Evolutionary conservation across 495 filamentous ascomycete genomes (phyloP).

Genomic region (Aspergillus ellipticus): DNA sequence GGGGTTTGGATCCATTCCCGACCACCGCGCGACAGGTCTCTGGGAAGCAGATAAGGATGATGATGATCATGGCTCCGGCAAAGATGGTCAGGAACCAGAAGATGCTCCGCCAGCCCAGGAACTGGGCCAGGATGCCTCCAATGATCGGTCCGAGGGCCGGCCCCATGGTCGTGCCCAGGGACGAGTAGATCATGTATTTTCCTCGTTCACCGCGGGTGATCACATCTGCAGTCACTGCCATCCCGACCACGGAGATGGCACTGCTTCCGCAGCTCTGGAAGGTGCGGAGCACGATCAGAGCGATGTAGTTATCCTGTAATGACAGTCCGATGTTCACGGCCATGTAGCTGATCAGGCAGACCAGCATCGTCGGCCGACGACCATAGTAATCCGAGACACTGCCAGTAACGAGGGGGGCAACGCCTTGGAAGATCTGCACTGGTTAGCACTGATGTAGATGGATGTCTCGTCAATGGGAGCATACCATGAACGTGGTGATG

Average conservation of each 20-base stretch:
- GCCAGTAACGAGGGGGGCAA: slow-evolving; percentile 48
- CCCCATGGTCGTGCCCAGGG: slow-evolving; percentile 32
- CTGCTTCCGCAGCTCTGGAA: slow-evolving; percentile 49
- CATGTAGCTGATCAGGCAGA: slow-evolving; percentile 46
- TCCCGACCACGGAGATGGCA: slow-evolving; percentile 42
- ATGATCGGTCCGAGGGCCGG: slow-evolving; percentile 55
- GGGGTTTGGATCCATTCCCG: slow-evolving; percentile 34
- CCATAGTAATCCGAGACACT: slow-evolving; percentile 46
- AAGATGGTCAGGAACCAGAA: slow-evolving; percentile 76
- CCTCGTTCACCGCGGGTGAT: slow-evolving; percentile 33
- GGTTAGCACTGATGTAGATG: neutral
- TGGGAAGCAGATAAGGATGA: slow-evolving; percentile 35
- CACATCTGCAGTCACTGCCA: slow-evolving; percentile 25
- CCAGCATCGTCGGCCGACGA: slow-evolving; percentile 45
- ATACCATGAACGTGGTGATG: slow-evolving; percentile 48
- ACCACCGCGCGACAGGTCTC: slow-evolving; percentile 46
- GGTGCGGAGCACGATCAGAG: slow-evolving; percentile 46
- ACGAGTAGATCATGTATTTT: slow-evolving; percentile 35
- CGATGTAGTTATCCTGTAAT: slow-evolving; percentile 42
- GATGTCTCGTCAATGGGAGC: neutral
- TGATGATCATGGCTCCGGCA: slow-evolving; percentile 35
- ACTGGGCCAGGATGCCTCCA: slow-evolving; percentile 61
- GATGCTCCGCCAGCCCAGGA: slow-evolving; percentile 65
- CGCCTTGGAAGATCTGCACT: slow-evolving; percentile 39
- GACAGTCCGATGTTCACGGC: slow-evolving; percentile 48